These are phyloP conservation scores for Discostella stelligera DNA, from an alignment of 352 stramenopile species.

Conservation along the genomic window DNA sequence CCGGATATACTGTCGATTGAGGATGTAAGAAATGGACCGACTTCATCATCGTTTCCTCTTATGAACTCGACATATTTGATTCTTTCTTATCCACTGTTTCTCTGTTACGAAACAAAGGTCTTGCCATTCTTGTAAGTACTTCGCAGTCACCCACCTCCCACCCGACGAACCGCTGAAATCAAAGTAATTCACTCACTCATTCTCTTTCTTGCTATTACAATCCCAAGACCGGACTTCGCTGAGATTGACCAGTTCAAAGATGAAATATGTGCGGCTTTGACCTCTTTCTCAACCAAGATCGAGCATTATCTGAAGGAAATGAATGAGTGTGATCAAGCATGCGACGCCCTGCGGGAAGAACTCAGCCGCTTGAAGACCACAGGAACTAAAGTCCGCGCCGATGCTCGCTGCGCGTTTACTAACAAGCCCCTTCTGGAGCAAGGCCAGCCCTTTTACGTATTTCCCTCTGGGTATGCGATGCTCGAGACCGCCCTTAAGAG, in stretches of 20 bases:
- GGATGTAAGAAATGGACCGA: constrained; percentile 51
- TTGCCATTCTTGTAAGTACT: constrained; percentile 75
- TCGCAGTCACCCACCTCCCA: background rate
- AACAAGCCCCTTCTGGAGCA: constrained; percentile 68
- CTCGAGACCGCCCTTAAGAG: constrained; percentile 70
- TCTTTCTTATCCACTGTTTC: background rate
- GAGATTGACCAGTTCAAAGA: constrained; percentile 84
- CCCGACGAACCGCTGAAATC: background rate
- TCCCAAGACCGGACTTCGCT: constrained; percentile 73
- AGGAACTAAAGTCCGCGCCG: constrained; percentile 59
- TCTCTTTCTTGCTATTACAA: background rate
- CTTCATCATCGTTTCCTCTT: too few relatives aligned
- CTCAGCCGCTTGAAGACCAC: constrained; percentile 61
- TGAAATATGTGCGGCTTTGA: constrained; percentile 80
- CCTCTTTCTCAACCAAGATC: constrained; percentile 81
- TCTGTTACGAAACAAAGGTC: background rate
- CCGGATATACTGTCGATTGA: constrained; percentile 81
- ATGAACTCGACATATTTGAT: too few relatives aligned
- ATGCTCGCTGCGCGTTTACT: constrained; percentile 77
- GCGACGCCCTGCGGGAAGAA: constrained; percentile 68
- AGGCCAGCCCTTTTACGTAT: constrained; percentile 77
- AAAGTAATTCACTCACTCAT: background rate
- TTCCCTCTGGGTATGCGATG: constrained; percentile 79
- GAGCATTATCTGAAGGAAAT: constrained; percentile 80
- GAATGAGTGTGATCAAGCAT: constrained; percentile 79